Conservation (phyloP, 1,284 basidiomycete genomes). For the Schizopora paradoxa region DNA sequence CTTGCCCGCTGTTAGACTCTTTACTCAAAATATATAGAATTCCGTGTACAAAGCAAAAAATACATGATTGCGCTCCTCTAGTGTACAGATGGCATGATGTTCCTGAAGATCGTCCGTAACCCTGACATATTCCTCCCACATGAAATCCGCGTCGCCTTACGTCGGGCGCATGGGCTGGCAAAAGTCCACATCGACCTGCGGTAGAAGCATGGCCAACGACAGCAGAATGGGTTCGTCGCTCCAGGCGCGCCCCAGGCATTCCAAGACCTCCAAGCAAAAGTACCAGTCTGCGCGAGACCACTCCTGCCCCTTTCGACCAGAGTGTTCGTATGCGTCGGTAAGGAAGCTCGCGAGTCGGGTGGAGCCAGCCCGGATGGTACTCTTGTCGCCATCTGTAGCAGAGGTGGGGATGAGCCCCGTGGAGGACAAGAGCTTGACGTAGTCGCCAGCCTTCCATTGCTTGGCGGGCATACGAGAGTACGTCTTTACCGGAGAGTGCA, state of each 20-base stretch:
- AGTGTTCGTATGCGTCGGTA: slow-evolving; percentile 38
- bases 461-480: slow-evolving; percentile 39
- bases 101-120: too few species aligned
- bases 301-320: slow-evolving; percentile 57
- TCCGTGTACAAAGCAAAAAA: too few species aligned
- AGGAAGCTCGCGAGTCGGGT: slow-evolving; percentile 47
- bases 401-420: slow-evolving; percentile 23
- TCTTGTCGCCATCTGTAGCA: slow-evolving; percentile 8
- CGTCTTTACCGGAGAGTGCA: too few species aligned
- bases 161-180: slow-evolving; percentile 45
- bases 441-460: slow-evolving; percentile 50
- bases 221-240: slow-evolving; percentile 44
- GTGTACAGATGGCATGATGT: too few species aligned
- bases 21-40: too few species aligned
- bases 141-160: too few species aligned
- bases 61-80: too few species aligned
- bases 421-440: slow-evolving; percentile 49
- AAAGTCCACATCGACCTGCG: slow-evolving; percentile 47
- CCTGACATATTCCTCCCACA: too few species aligned
- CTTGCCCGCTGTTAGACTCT: too few species aligned
- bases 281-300: slow-evolving; percentile 67
- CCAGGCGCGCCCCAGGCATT: slow-evolving; percentile 45
- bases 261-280: slow-evolving; percentile 42
- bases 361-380: slow-evolving; percentile 15
- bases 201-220: slow-evolving; percentile 42